phyloP scores from a whole-genome alignment of 1,284 basidiomycete genomes.

The Binderoboletus segoi region DNA sequence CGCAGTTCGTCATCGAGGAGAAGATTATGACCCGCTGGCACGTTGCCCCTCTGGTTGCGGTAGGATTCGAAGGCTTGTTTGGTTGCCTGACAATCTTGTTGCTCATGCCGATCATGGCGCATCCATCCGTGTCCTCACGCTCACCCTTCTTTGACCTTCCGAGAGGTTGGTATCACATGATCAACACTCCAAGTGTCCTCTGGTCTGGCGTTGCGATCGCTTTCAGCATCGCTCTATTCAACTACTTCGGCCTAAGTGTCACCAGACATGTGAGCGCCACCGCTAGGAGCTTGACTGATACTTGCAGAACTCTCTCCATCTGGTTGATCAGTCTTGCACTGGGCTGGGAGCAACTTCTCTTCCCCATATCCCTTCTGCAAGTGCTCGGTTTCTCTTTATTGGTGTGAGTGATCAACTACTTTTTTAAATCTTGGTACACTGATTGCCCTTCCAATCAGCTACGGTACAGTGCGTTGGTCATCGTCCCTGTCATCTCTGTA shows the following conservation, averaged over 20 bases:
- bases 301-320: constrained; percentile 92
- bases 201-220: constrained; percentile 81
- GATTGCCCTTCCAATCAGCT: constrained; percentile 38
- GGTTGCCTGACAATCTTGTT: constrained; percentile 79
- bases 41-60: constrained; percentile 91
- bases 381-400: constrained; percentile 87
- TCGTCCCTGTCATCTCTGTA: neutral
- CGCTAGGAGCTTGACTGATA: constrained; percentile 89
- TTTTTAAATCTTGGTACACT: constrained; percentile 33
- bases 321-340: constrained; percentile 85
- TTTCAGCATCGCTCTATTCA: constrained; percentile 89
- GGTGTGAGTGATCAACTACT: constrained; percentile 56
- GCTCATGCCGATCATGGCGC: constrained; percentile 72
- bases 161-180: constrained; percentile 89
- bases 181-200: constrained; percentile 77
- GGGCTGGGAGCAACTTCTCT: constrained; percentile 91
- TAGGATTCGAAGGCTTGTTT: constrained; percentile 94
- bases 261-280: constrained; percentile 90
- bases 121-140: constrained; percentile 51
- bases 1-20: constrained; percentile 95
- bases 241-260: constrained; percentile 93
- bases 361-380: constrained; percentile 85
- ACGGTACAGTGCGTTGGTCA: constrained; percentile 54
- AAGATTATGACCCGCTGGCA: constrained; percentile 79
- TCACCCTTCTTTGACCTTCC: constrained; percentile 92